Evolutionary conservation across 2,329 filamentous ascomycete genomes (phyloP).

Genomic region (Cordyceps cicadae): DNA sequence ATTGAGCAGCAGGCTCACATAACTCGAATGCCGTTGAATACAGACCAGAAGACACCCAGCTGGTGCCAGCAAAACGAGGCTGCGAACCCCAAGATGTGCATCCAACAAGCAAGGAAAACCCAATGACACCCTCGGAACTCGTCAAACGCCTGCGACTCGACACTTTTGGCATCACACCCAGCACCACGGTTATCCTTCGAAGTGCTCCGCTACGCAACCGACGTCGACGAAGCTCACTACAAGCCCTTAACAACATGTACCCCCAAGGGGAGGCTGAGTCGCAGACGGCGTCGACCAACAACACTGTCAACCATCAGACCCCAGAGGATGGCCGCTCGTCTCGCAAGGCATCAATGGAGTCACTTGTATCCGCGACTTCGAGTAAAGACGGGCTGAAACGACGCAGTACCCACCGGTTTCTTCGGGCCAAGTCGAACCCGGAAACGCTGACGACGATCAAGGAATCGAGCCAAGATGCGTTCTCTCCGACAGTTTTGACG

Average conservation of each 20-base stretch:
- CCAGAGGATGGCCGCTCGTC: background rate
- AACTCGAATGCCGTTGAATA: slow-evolving; percentile 14
- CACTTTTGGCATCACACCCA: slow-evolving; percentile 19
- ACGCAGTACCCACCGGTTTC: slow-evolving; percentile 2
- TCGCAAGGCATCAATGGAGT: background rate
- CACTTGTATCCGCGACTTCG: background rate
- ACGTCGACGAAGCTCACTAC: slow-evolving; percentile 19
- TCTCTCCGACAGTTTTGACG: slow-evolving; percentile 40
- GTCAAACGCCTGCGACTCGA: slow-evolving; percentile 21
- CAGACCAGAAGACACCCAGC: background rate
- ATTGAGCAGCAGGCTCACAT: slow-evolving; percentile 18
- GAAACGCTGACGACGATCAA: slow-evolving; percentile 29
- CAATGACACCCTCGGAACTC: slow-evolving; percentile 18
- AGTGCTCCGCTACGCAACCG: slow-evolving; percentile 14
- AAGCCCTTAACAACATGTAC: slow-evolving; percentile 15
- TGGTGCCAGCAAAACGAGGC: slow-evolving; percentile 8
- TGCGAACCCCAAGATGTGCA: background rate
- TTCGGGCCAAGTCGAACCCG: slow-evolving; percentile 27
- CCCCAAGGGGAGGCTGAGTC: background rate
- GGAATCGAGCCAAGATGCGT: slow-evolving; percentile 20
- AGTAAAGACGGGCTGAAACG: background rate
- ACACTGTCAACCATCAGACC: background rate
- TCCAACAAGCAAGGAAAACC: slow-evolving; percentile 14
- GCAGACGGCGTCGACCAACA: background rate
- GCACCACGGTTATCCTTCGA: slow-evolving; percentile 23